Evolutionary conservation across 306 rosid genomes (phyloP), one percentile per base, ranked within the genome.

Genomic region (Senna tora): DNA sequence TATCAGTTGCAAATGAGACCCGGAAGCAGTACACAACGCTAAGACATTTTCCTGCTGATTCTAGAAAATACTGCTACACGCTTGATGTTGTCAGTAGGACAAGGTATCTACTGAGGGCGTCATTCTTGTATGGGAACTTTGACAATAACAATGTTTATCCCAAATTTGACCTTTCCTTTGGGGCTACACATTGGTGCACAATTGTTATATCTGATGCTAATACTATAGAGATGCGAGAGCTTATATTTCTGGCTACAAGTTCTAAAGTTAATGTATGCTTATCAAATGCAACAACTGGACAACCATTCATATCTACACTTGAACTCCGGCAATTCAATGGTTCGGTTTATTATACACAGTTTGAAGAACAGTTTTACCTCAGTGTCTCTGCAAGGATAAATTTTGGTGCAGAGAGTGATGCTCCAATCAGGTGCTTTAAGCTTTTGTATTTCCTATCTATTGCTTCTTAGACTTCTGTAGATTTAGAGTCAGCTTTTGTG

Each of bases 271-370:
- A 96, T 75, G 85, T 94, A 36, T 94, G 99, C 67, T 81, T 94
- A 72, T 94, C 99, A 75, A 94, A 94, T 88, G 99, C 99, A 55
- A 94, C 99, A 22, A 94, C 99, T 6, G 99, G 99, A 66, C 80
- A 85, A 49, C 99, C 97, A 41, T 94, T 94, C 82, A 91, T 94
- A 77, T 94, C 99, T 12, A 89, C 99, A 0, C 96, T 94, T 65
- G 99, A 94, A 84, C 97, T 94, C 53, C 88, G 99, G 52, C 97
- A 91, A 71, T 94, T 94, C 87, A 94, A 94, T 71, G 97, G 97
- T 68, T 94, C 99, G 0, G 69, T 77, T 72, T 94, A 94, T 67
- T 91, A 74, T 58, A 86, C 97, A 19, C 84, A 74, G 0, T 77
- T 4, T 65, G 99, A 94, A 70, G 79, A 88, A 53, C 83, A 55